Evolutionary conservation across 345 rosid species (phyloP).

Genomic region (Clausena lansium): DNA sequence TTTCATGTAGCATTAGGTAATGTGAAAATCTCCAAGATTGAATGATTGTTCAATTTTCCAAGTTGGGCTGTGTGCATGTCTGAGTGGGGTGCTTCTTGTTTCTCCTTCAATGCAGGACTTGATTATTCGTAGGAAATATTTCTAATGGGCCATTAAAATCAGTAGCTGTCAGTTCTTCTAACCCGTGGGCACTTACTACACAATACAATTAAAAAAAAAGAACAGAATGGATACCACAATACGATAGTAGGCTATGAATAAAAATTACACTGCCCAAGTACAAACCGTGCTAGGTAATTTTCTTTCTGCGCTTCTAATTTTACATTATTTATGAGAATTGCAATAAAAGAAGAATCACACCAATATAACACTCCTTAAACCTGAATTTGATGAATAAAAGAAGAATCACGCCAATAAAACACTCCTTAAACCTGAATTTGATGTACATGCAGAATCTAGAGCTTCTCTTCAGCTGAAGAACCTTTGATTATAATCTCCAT

Average conservation of each 20-base stretch:
- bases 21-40: background rate
- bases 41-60: background rate
- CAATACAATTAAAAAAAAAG: background rate
- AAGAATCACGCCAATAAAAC: background rate
- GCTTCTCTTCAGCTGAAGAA: slow-evolving; percentile 30
- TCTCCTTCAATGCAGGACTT: background rate
- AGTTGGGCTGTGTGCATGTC: background rate
- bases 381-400: background rate
- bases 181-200: background rate
- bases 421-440: background rate
- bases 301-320: background rate
- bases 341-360: background rate
- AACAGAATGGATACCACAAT: background rate
- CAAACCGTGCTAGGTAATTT: background rate
- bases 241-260: background rate
- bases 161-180: background rate
- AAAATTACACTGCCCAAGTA: background rate
- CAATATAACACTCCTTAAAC: background rate
- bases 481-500: slow-evolving; percentile 23
- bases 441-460: slow-evolving; percentile 1
- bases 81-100: background rate
- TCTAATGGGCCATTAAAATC: background rate
- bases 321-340: background rate
- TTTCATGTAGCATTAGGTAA: background rate
- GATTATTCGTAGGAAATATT: background rate